Base-by-base conservation (phyloP, 495 filamentous ascomycete species). In the Penicillium paxilli region DNA sequence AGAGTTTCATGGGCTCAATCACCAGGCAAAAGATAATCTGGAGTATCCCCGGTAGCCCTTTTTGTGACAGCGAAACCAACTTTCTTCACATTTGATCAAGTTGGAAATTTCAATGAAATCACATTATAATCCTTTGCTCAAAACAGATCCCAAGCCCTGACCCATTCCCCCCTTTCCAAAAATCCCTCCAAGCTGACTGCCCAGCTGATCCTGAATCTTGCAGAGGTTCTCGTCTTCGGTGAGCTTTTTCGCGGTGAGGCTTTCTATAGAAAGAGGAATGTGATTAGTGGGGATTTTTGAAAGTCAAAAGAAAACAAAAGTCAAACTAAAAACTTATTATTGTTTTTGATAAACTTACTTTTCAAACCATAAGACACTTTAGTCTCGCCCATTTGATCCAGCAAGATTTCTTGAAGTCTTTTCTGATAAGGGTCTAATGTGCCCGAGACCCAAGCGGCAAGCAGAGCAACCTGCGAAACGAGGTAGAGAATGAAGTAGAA, bases 311-410 rank as follows among this genome's bases (percentile, higher is more conserved):
- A 21, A 21, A 41, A 4, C 0, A 22, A 26, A 20, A 22, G 32
- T 37, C 14, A 22, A n/a, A n/a, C n/a, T n/a, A n/a, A n/a, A n/a
- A n/a, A n/a, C n/a, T n/a, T n/a, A n/a, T n/a, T n/a, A n/a, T n/a
- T n/a, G n/a, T n/a, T n/a, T n/a, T n/a, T n/a, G n/a, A n/a, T n/a
- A n/a, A 37, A 46, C 62, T 21, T 60, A 73, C 71, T 72, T 47
- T 74, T 74, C 9, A 72, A 17, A 21, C 67, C 70, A 55, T 72
- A 74, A 4, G 63, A 68, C 1, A 65, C 67, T 45, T 79, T 80
- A 23, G 74, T 83, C 58, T 83, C 80, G 14, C 79, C 80, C 72
- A 81, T 80, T 32, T 67, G 69, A 51, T 81, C 71, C 1, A 82
- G 65, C 2, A 79, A 52, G 5, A 79, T 57, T 35, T 79, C 69